phyloP scores from a whole-genome alignment of 2,329 filamentous ascomycete species.

The Alternaria conjuncta region DNA sequence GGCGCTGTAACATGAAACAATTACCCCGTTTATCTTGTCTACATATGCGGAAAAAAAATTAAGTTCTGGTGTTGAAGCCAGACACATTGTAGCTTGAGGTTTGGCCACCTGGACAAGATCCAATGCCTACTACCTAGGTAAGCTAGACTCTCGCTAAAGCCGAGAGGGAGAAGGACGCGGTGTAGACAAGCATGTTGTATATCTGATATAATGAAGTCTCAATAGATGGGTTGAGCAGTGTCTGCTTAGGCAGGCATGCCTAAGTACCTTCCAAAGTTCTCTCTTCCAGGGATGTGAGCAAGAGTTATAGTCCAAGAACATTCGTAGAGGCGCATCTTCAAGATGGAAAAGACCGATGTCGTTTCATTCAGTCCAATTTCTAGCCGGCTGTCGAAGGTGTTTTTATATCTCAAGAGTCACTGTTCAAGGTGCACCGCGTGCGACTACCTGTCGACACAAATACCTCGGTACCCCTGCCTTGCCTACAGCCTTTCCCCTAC shows the following conservation, averaged over 20 bases:
- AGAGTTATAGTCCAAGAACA: background rate
- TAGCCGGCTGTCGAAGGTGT: background rate
- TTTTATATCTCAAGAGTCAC: background rate
- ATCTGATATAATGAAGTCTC: background rate
- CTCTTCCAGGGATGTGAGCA: background rate
- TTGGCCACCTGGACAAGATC: background rate
- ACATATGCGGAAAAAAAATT: background rate
- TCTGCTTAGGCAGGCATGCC: background rate
- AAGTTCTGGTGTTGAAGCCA: background rate
- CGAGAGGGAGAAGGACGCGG: background rate
- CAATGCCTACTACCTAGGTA: background rate
- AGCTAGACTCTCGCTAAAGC: background rate
- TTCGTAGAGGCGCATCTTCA: background rate
- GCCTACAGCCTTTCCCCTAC: background rate
- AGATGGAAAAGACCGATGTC: background rate
- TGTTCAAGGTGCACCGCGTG: background rate
- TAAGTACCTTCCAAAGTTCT: background rate
- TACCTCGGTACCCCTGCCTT: background rate
- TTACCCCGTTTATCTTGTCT: background rate
- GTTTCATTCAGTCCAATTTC: background rate
- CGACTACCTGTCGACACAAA: background rate
- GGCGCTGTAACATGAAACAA: background rate
- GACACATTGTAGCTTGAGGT: background rate
- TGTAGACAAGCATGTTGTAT: background rate
- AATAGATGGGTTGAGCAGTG: background rate